Conservation (phyloP, 345 rosid genomes). For the rapeseed (Brassica napus) region Da-Ae NC_063451.1:42395001-42395500, state of each 20-base stretch:
- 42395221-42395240: constrained; percentile 59
- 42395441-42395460: neutral
- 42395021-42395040: constrained; percentile 91
- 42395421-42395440: neutral
- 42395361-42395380: constrained; percentile 61
- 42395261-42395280: constrained; percentile 51
- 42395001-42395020: constrained; percentile 72
- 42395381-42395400: neutral
- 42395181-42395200: constrained; percentile 54
- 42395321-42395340: constrained; percentile 67
- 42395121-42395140: constrained; percentile 41
- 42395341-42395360: constrained; percentile 71
- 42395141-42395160: constrained; percentile 44
- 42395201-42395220: constrained; percentile 60
- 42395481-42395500: constrained; percentile 81
- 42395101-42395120: constrained; percentile 38
- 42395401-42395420: neutral
- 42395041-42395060: constrained; percentile 56
- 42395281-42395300: constrained; percentile 17
- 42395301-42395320: constrained; percentile 42
- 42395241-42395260: constrained; percentile 57
- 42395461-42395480: constrained; percentile 64
- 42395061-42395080: constrained; percentile 2
- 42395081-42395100: constrained; percentile 24
- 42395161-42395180: constrained; percentile 48